Percentiles rank a stretch among this genome's conserved stretches.
Conservation (phyloP, 2,329 filamentous ascomycete species). For the Aureobasidium sp. region DNA sequence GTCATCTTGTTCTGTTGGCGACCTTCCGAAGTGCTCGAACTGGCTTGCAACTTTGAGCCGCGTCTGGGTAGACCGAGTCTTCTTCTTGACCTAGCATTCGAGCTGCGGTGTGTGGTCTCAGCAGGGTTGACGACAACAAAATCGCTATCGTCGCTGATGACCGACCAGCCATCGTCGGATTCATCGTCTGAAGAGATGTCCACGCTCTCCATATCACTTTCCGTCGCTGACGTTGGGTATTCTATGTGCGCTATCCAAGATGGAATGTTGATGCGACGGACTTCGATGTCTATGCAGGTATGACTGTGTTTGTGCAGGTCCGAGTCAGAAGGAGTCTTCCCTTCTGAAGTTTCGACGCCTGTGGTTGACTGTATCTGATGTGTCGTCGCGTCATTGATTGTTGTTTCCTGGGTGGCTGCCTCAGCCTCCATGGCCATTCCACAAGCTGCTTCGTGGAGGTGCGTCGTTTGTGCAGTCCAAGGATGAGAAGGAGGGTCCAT, state of each 20-base stretch:
- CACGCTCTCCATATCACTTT: neutral
- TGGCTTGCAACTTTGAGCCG: neutral
- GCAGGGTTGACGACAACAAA: neutral
- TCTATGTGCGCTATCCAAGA: too few relatives aligned
- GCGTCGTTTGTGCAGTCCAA: too few relatives aligned
- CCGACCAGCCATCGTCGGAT: neutral
- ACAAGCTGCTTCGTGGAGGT: neutral
- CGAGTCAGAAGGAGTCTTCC: neutral
- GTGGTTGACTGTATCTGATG: neutral
- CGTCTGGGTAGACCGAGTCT: neutral
- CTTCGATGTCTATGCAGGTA: neutral
- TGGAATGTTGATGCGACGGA: neutral
- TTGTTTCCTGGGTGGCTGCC: neutral
- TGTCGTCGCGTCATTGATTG: neutral
- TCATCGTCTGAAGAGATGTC: neutral
- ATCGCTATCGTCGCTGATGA: neutral
- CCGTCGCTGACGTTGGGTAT: neutral
- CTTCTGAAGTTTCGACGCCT: neutral
- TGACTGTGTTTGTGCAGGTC: neutral
- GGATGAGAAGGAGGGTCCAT: too few relatives aligned
- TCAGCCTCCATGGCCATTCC: neutral
- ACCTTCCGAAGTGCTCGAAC: too few relatives aligned
- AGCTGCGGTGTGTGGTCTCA: neutral
- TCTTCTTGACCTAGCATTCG: neutral
- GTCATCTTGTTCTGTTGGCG: neutral